Evolutionary conservation across 495 filamentous ascomycete genomes (phyloP), one percentile per base, ranked within the genome.

Genomic region (Penicillium ochrochloron): DNA sequence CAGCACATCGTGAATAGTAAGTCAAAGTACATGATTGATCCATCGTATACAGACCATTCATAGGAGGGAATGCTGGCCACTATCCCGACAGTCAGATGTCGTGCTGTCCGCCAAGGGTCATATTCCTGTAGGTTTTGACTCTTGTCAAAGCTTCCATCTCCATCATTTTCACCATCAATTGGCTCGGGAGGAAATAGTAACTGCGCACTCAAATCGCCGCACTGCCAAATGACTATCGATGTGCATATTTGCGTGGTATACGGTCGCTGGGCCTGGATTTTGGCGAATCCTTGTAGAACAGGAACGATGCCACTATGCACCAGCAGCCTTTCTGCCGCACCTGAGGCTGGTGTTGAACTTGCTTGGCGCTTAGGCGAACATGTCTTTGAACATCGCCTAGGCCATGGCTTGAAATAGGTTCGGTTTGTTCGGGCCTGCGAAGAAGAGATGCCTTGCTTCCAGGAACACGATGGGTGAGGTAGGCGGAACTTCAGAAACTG

Each of bases 191-290:
- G 37, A 41, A 41, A 17, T 11, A 41, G 5, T 11, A 41, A 41
- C 37, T 41, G 37, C 14, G 37, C 41, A 17, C 41, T 19, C 17
- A n/a, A 5, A 17, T 19, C 41, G 41, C 37, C 14, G 14, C 37
- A 41, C 37, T 15, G 14, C 37, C 37, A 41, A 41, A 41, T 41
- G 14, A 14, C 37, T 41, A 35, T 19, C 19, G 41, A 44, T 44
- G 41, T 44, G 41, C 41, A 44, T 44, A 44, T 19, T 44, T 44
- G 41, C 10, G 41, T 44, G 17, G 41, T 44, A 44, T 44, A 44
- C 17, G 41, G 41, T 19, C 41, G 41, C 10, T 44, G 41, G 17
- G 17, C 17, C 17, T 44, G 41, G 17, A 19, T 44, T 44, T 44
- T 44, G 17, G 17, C 7, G 5, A 19, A 44, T 44, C 7, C 41